Conservation (phyloP, 371 early-diverging fungal species). For the Apophysomyces elegans region DNA sequence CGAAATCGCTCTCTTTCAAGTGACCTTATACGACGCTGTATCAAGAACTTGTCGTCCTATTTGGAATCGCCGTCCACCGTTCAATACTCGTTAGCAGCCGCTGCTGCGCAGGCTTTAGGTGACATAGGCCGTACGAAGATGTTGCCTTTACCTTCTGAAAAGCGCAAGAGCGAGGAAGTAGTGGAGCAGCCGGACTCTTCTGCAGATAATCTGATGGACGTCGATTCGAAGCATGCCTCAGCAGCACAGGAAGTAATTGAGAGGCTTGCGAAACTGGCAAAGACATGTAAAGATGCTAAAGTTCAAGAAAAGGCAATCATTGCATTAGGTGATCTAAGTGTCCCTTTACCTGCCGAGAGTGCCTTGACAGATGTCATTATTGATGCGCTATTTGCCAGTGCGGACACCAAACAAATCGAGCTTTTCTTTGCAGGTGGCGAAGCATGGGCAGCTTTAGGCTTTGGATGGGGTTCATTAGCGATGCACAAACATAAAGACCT, state of each 20-base stretch:
- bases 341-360: constrained; percentile 44
- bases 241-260: constrained; percentile 39
- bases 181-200: constrained; percentile 12
- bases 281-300: constrained; percentile 68
- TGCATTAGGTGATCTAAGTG: constrained; percentile 71
- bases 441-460: constrained; percentile 68
- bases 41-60: constrained; percentile 41
- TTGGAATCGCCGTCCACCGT: constrained; percentile 50
- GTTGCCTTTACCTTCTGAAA: background rate
- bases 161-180: constrained; percentile 13
- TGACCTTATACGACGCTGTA: constrained; percentile 39
- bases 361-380: constrained; percentile 43
- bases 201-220: constrained; percentile 23
- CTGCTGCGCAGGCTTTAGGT: constrained; percentile 64
- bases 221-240: constrained; percentile 25
- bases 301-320: constrained; percentile 76
- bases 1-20: constrained; percentile 53
- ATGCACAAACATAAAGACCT: constrained; percentile 72
- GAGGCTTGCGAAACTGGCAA: constrained; percentile 52
- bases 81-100: constrained; percentile 45
- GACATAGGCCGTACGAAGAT: constrained; percentile 69
- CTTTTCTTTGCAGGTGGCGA: constrained; percentile 86
- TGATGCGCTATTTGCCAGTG: constrained; percentile 63
- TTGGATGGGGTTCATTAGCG: constrained; percentile 74
- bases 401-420: constrained; percentile 81